Base-by-base conservation (phyloP, 352 stramenopile species). In the Globisporangium middletonii region DNA sequence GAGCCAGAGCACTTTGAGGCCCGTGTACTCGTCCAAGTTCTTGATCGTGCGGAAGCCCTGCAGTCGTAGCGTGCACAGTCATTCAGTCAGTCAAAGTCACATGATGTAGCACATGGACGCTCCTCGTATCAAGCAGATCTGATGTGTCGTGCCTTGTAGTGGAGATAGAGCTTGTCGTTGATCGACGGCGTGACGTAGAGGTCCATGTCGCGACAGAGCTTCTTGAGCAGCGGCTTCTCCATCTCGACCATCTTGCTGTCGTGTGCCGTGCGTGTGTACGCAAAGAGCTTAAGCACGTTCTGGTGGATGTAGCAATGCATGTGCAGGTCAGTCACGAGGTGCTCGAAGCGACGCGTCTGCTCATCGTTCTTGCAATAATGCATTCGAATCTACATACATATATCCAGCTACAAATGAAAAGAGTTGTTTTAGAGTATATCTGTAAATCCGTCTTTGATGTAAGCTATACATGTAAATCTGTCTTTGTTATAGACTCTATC, bases 91-190 rank as follows among this genome's bases (percentile, higher is more conserved):
- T 30, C 23, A 50, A 26, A 51, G n/a, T 13, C 7, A 16, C 15
- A 2, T 6, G 18, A 27, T 19, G 19, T 11, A 18, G 49, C 49
- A 55, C n/a, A 7, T 23, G 26, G 6, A 53, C 43, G 43, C 6
- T 26, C n/a, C 45, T 27, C 23, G 23, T 50, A 50, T 33, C 2
- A 6, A 30, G 45, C 18, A 50, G 23, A 23, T 23, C 23, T 23
- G 23, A 23, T 23, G 23, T 23, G 3, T 19, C 30, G 26, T 38
- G 76, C 77, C 70, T 98, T 97, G 77, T 98, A 98, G 69, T 98
- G 94, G 30, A 98, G 71, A 62, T 98, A 98, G 38, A 98, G 77
- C 58, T 96, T 97, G 69, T 98, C 92, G 69, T 98, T 98, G 64
- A 98, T 86, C 62, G 71, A 57, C 27, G 95, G 86, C 43, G 92